Evolutionary conservation across 1,139 yeast genomes (phyloP).

Genomic region (Pichia sp.): DNA sequence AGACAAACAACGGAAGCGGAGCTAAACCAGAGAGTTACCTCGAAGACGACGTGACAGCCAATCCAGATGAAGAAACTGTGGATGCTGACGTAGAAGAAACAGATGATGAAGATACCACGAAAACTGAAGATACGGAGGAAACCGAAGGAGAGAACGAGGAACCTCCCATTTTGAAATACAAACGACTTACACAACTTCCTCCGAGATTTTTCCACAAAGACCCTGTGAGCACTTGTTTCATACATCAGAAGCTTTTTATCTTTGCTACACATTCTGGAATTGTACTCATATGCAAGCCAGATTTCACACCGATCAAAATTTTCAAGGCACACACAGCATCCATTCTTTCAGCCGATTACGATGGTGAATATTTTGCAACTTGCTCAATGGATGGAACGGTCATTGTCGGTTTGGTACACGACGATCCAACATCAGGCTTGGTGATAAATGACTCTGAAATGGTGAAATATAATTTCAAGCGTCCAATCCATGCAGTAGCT

Average conservation of each 20-base stretch:
- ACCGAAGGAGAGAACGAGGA: constrained; percentile 43
- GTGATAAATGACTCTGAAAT: constrained; percentile 11
- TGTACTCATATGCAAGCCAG: constrained; percentile 60
- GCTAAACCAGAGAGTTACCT: constrained; percentile 18
- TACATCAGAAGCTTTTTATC: constrained; percentile 56
- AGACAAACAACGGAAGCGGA: neutral
- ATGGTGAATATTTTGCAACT: constrained; percentile 71
- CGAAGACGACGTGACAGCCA: constrained; percentile 25
- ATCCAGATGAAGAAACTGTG: neutral
- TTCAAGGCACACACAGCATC: constrained; percentile 86
- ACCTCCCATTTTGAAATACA: constrained; percentile 74
- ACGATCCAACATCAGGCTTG: constrained; percentile 26
- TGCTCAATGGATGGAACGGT: constrained; percentile 94
- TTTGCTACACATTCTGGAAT: constrained; percentile 91
- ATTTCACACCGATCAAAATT: constrained; percentile 58
- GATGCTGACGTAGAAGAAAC: constrained; percentile 16
- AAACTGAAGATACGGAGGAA: constrained; percentile 15
- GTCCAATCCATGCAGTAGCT: constrained; percentile 87
- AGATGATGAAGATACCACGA: constrained; percentile 15
- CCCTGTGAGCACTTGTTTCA: constrained; percentile 66
- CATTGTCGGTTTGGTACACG: constrained; percentile 72
- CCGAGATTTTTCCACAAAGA: constrained; percentile 64
- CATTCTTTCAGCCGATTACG: constrained; percentile 64
- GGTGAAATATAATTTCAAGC: constrained; percentile 70
- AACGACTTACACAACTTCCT: constrained; percentile 63